These are phyloP conservation scores for Maudiozyma saulgeensis DNA, from an alignment of 805 yeast species.

Conservation along the genomic window DNA sequence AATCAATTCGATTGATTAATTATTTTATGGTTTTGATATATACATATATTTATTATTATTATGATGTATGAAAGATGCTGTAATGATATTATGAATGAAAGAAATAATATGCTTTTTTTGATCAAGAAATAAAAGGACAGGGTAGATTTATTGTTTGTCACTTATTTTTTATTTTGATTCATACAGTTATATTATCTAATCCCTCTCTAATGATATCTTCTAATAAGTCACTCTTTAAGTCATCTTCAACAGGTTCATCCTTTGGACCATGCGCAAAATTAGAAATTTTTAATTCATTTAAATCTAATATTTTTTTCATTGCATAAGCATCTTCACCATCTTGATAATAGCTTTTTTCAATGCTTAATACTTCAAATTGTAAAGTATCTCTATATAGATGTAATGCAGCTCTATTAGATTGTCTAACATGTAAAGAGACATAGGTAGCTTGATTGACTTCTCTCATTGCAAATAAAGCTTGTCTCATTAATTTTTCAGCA, in stretches of 20 bases:
- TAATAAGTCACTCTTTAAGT: constrained; percentile 40
- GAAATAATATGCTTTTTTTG: neutral
- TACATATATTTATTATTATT: too few relatives aligned
- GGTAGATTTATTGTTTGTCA: too few relatives aligned
- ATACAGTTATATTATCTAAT: constrained; percentile 14
- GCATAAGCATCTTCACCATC: constrained; percentile 98
- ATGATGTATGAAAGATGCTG: neutral
- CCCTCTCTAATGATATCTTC: constrained; percentile 27
- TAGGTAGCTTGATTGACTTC: constrained; percentile 75
- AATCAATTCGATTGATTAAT: too few relatives aligned
- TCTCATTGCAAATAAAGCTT: constrained; percentile 65
- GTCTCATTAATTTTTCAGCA: constrained; percentile 86
- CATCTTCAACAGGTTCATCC: constrained; percentile 36
- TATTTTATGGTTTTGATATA: too few relatives aligned
- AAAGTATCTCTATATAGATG: constrained; percentile 84
- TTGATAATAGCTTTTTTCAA: constrained; percentile 85
- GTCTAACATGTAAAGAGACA: constrained; percentile 87
- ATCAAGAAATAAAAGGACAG: neutral
- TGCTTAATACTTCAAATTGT: constrained; percentile 67
- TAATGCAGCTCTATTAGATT: constrained; percentile 87
- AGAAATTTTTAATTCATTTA: constrained; percentile 55
- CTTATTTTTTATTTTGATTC: neutral
- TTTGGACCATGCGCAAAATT: constrained; percentile 34
- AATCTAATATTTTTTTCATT: constrained; percentile 63
- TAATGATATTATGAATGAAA: neutral